phyloP scores from a whole-genome alignment of 441 rosid genomes.

The Gossypium gossypioides region DNA sequence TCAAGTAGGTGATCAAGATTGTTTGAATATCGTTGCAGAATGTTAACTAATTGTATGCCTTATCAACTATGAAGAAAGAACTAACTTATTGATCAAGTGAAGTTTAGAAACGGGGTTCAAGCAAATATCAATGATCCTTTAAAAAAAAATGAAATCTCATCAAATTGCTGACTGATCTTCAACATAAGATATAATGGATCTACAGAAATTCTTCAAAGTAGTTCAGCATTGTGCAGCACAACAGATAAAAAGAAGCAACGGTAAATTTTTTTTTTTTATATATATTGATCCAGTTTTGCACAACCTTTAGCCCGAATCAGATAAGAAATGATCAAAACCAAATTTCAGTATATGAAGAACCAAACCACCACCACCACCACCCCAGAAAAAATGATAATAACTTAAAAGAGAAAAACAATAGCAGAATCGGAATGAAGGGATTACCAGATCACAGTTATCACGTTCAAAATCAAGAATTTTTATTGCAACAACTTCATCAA shows the following conservation, averaged over 20 bases:
- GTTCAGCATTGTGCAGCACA: not conserved
- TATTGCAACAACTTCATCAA: constrained; percentile 72
- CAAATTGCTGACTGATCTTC: not conserved
- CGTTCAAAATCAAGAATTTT: constrained; percentile 97
- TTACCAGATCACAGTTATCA: constrained; percentile 76
- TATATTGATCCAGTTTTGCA: not conserved
- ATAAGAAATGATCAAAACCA: not conserved
- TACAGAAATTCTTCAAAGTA: constrained; percentile 1
- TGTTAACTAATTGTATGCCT: not conserved
- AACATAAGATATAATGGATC: not conserved
- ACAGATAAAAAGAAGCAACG: not conserved
- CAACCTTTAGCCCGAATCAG: not conserved
- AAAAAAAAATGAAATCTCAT: not conserved
- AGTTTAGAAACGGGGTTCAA: not conserved
- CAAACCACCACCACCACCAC: not conserved
- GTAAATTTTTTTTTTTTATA: not conserved
- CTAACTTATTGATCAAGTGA: not conserved
- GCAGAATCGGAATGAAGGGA: not conserved
- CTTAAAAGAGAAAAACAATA: not conserved
- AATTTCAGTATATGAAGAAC: not conserved
- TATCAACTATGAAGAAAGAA: not conserved
- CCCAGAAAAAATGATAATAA: not conserved
- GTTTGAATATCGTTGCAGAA: not conserved
- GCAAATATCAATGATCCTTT: not conserved
- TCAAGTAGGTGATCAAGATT: not conserved